These are phyloP conservation scores for Phalaenopsis hybrid DNA, from an alignment of 116 monocot species.

Conservation along the genomic window DNA sequence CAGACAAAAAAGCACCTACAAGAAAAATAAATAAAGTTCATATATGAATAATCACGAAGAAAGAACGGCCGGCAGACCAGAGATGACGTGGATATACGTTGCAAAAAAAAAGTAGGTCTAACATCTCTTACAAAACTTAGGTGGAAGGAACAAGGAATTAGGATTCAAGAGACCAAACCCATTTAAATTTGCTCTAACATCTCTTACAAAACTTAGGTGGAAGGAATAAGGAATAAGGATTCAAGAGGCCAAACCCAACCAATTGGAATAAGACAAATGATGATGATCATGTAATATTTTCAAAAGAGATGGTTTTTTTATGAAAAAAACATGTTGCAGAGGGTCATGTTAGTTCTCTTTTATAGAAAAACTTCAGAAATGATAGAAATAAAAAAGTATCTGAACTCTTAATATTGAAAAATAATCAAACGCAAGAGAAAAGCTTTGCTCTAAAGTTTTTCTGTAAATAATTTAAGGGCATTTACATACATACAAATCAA, in stretches of 20 bases:
- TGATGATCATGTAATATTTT: not conserved
- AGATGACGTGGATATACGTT: not conserved
- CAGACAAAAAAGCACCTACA: not conserved
- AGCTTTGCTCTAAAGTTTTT: not conserved
- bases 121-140: not conserved
- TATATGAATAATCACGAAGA: too few species aligned
- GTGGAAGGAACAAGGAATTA: not conserved
- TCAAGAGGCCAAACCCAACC: not conserved
- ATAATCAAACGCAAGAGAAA: not conserved
- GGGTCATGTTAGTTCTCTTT: not conserved
- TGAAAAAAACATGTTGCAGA: not conserved
- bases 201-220: not conserved
- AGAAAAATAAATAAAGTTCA: not conserved
- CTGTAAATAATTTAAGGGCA: too few species aligned
- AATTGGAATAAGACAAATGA: not conserved
- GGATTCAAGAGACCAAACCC: not conserved
- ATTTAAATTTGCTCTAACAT: not conserved
- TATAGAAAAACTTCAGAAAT: not conserved
- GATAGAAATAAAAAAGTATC: not conserved
- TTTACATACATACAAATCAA: too few species aligned
- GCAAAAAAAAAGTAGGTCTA: not conserved
- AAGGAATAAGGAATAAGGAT: not conserved
- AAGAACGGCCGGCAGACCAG: not conserved
- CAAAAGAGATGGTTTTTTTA: not conserved
- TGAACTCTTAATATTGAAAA: not conserved